Conservation (phyloP, 352 stramenopile species). For the Globisporangium barbulae region DNA sequence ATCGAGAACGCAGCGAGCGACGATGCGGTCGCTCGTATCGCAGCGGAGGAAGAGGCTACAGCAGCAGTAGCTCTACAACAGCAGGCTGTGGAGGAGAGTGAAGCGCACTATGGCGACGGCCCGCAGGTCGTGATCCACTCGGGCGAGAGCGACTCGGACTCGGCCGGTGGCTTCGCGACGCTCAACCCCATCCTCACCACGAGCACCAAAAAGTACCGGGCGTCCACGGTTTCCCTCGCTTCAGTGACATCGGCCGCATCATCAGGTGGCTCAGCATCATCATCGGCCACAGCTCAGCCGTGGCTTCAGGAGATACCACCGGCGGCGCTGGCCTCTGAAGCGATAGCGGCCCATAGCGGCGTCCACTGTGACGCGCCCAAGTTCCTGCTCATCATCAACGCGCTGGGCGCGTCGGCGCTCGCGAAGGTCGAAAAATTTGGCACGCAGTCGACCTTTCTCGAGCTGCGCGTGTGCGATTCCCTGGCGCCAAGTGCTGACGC, state of each 20-base stretch:
- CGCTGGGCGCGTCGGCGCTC: slow-evolving; percentile 51
- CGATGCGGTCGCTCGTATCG: neutral
- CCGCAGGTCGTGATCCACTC: slow-evolving; percentile 77
- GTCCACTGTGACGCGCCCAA: neutral
- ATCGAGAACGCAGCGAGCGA: slow-evolving; percentile 23
- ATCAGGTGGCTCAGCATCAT: neutral
- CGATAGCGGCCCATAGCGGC: neutral
- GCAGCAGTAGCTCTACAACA: neutral
- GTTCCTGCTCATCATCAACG: slow-evolving; percentile 51
- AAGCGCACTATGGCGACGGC: slow-evolving; percentile 23
- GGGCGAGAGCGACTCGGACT: slow-evolving; percentile 58
- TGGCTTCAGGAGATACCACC: slow-evolving; percentile 46
- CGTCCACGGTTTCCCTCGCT: slow-evolving; percentile 9
- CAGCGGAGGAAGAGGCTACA: neutral
- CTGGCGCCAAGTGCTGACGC: neutral
- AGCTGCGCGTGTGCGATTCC: slow-evolving; percentile 40
- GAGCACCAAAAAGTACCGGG: slow-evolving; percentile 3
- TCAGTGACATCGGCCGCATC: neutral
- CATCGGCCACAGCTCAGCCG: slow-evolving; percentile 13
- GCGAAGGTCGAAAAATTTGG: slow-evolving; percentile 75
- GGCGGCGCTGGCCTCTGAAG: slow-evolving; percentile 6
- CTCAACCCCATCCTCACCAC: slow-evolving; percentile 57
- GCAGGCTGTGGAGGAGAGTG: slow-evolving; percentile 5
- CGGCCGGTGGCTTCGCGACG: slow-evolving; percentile 53
- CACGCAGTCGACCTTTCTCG: slow-evolving; percentile 67